Percentiles rank a stretch among this genome's conserved stretches.
These are phyloP conservation scores for Xerophyta viscosa DNA, from an alignment of 106 monocot genomes.

Conservation along the genomic window DNA sequence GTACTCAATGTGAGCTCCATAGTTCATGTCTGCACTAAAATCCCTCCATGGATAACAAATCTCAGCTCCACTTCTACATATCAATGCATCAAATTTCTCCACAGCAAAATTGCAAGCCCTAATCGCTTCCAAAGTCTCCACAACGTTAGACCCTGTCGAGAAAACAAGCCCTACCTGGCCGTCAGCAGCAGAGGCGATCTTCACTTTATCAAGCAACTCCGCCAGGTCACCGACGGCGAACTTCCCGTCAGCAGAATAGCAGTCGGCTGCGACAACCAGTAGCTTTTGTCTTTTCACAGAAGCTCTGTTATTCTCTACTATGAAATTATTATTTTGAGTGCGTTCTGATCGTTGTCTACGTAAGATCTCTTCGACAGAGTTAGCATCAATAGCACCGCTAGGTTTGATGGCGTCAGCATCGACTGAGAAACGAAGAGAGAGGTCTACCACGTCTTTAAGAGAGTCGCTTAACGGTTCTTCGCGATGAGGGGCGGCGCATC, in stretches of 20 bases:
- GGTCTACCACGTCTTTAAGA: conserved; percentile 30
- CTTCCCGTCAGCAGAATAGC: conserved; percentile 31
- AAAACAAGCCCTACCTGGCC: conserved; percentile 40
- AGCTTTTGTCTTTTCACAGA: conserved; percentile 28
- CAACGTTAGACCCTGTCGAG: conserved; percentile 35
- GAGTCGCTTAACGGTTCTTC: conserved; percentile 51
- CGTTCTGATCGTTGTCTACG: conserved; percentile 11
- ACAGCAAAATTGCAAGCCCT: conserved; percentile 19
- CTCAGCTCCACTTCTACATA: conserved; percentile 56
- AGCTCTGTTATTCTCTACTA: background rate
- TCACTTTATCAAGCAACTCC: conserved; percentile 10
- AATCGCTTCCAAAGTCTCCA: conserved; percentile 38
- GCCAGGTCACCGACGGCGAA: conserved; percentile 9
- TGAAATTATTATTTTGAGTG: background rate
- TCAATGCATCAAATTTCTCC: conserved; percentile 44
- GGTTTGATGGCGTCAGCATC: conserved; percentile 11
- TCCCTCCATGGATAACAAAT: conserved; percentile 73
- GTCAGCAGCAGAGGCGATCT: background rate
- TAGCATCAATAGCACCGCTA: background rate
- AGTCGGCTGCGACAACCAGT: conserved; percentile 47
- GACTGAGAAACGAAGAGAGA: conserved; percentile 38
- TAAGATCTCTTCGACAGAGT: conserved; percentile 30
- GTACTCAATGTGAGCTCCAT: conserved; percentile 39
- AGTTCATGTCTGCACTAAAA: conserved; percentile 33
- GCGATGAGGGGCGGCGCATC: conserved; percentile 1